phyloP scores from a whole-genome alignment of 306 rosid genomes.

The Sindora glabra region DNA sequence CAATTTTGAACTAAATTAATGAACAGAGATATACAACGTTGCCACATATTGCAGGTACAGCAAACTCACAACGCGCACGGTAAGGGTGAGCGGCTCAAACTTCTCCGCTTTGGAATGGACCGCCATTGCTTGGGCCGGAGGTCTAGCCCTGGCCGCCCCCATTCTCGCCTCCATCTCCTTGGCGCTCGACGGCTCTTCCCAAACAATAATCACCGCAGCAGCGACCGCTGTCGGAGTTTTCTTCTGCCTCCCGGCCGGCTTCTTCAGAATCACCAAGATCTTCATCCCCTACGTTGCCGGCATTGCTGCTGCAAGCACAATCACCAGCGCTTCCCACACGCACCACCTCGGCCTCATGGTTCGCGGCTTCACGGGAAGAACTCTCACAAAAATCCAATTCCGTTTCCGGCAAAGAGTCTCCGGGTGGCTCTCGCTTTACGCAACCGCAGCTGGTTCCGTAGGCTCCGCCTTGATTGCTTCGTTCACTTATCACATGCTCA shows the following conservation, averaged over 20 bases:
- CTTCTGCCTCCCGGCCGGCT: conserved; percentile 70
- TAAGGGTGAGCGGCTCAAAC: conserved; percentile 17
- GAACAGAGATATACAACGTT: no score
- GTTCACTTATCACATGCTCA: conserved; percentile 70
- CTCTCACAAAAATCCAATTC: conserved; percentile 27
- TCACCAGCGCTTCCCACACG: conserved; percentile 66
- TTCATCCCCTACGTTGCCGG: conserved; percentile 57
- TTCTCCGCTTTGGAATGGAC: conserved; percentile 65
- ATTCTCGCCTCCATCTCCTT: conserved; percentile 41
- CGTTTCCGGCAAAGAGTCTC: conserved; percentile 35
- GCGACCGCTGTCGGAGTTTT: conserved; percentile 58
- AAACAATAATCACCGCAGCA: conserved; percentile 28
- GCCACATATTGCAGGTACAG: no score
- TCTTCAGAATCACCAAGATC: conserved; percentile 50
- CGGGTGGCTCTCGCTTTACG: conserved; percentile 45
- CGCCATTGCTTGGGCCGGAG: conserved; percentile 72
- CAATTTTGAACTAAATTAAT: no score
- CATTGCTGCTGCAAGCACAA: conserved; percentile 46
- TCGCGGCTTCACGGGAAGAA: conserved; percentile 40
- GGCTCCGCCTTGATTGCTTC: conserved; percentile 63
- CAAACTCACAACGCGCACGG: conserved; percentile 38
- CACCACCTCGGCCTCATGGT: conserved; percentile 73
- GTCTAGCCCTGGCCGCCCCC: conserved; percentile 60
- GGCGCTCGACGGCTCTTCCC: conserved; percentile 60
- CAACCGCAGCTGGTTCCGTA: conserved; percentile 38